Conservation (phyloP, 345 rosid genomes). For the Salix viminalis region DNA sequence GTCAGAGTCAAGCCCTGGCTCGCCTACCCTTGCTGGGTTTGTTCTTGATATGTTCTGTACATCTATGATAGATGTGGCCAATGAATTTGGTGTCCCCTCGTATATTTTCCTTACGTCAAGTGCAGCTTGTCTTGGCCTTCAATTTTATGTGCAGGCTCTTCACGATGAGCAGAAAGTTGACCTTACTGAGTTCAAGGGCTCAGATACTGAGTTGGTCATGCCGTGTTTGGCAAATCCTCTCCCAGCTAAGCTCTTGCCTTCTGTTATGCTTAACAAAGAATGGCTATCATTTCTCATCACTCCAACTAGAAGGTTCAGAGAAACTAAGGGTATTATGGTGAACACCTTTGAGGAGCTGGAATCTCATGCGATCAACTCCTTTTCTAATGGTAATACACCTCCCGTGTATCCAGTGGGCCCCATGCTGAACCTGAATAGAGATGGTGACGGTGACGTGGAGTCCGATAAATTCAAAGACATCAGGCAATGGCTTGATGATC, state of each 20-base stretch:
- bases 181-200: too few relatives aligned
- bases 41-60: too few relatives aligned
- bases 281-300: background rate
- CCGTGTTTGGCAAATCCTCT: background rate
- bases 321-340: background rate
- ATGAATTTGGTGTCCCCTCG: too few relatives aligned
- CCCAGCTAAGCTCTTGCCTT: background rate
- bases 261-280: background rate
- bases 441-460: background rate
- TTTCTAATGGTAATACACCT: background rate
- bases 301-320: background rate
- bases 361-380: background rate
- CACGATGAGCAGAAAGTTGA: too few relatives aligned
- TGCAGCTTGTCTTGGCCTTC: too few relatives aligned
- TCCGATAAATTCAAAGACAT: background rate
- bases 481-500: constrained; percentile 18
- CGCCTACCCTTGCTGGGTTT: too few relatives aligned
- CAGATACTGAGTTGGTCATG: too few relatives aligned
- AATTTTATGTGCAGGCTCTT: too few relatives aligned
- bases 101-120: too few relatives aligned
- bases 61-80: too few relatives aligned
- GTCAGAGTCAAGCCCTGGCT: too few relatives aligned
- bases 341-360: constrained; percentile 16
- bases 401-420: constrained; percentile 11
- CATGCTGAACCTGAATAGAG: background rate